A percentile compares a stretch with the other conserved stretches of the same genome.
phyloP scores from a whole-genome alignment of 805 yeast species.

The Cyberlindnera petersonii region DNA sequence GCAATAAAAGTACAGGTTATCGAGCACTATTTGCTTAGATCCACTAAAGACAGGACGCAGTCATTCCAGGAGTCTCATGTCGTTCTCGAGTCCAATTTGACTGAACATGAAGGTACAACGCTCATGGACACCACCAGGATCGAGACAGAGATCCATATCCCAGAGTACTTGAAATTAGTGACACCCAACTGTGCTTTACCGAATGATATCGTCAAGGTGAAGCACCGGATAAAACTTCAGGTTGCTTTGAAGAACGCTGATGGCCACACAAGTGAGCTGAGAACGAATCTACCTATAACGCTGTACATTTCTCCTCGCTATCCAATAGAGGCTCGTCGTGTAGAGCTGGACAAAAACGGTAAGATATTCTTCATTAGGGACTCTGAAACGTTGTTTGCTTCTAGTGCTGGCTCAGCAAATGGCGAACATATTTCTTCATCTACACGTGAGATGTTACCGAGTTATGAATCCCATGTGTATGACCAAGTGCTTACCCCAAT shows the following conservation, averaged over 20 bases:
- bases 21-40: constrained; percentile 58
- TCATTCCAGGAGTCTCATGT: constrained; percentile 53
- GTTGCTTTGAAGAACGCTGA: constrained; percentile 69
- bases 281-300: constrained; percentile 78
- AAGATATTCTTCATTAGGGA: constrained; percentile 35
- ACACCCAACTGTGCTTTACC: constrained; percentile 79
- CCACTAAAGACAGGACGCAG: constrained; percentile 43
- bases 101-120: constrained; percentile 41
- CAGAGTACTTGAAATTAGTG: constrained; percentile 60
- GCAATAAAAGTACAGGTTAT: constrained; percentile 57
- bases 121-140: constrained; percentile 59
- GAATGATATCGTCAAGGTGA: constrained; percentile 57
- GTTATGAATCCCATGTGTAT: constrained; percentile 64
- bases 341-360: constrained; percentile 35
- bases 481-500: constrained; percentile 42
- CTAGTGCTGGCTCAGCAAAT: background rate
- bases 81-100: constrained; percentile 46
- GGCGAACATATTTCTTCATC: background rate
- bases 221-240: constrained; percentile 74
- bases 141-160: constrained; percentile 53
- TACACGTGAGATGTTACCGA: constrained; percentile 59
- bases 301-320: constrained; percentile 72
- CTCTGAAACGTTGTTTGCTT: constrained; percentile 28
- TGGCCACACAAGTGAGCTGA: constrained; percentile 78
- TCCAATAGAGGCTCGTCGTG: constrained; percentile 41